Percentiles rank a stretch among this genome's conserved stretches.
These are phyloP conservation scores for Silene uniflora DNA, from an alignment of 148 eudicot genomes.

Conservation along the genomic window DNA sequence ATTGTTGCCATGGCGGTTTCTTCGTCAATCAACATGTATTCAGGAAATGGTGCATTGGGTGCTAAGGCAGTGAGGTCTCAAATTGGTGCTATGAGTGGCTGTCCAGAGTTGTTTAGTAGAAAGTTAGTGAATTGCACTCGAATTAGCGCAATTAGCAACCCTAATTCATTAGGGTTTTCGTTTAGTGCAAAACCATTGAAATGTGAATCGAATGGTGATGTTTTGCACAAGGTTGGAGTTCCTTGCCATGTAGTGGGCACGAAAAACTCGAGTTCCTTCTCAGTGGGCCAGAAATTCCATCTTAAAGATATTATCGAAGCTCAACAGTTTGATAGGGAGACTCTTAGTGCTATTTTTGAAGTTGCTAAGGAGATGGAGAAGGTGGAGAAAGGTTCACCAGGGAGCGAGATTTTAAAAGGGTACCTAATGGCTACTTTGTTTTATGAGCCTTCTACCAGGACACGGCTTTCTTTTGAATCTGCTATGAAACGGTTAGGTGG, in stretches of 20 bases:
- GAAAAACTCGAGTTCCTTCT: conserved; percentile 29
- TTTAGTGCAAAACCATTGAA: conserved; percentile 23
- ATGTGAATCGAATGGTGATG: conserved; percentile 26
- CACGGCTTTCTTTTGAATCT: conserved; percentile 96
- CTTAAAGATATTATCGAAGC: conserved; percentile 89
- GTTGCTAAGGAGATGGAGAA: conserved; percentile 90
- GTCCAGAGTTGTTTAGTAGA: conserved; percentile 13
- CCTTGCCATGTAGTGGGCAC: conserved; percentile 43
- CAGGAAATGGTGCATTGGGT: conserved; percentile 27
- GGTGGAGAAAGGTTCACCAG: conserved; percentile 66
- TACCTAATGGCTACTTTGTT: conserved; percentile 94
- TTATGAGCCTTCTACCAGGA: conserved; percentile 95
- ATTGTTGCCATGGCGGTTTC: conserved; percentile 43
- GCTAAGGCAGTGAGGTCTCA: conserved; percentile 21
- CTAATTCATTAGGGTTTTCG: conserved; percentile 19
- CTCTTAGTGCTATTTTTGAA: conserved; percentile 73
- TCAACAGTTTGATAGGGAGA: conserved; percentile 86
- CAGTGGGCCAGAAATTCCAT: conserved; percentile 58
- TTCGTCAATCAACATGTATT: conserved; percentile 35
- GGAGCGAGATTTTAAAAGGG: conserved; percentile 79
- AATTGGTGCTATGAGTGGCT: conserved; percentile 19
- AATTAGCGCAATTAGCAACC: conserved; percentile 16
- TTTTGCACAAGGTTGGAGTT: conserved; percentile 24
- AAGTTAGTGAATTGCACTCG: conserved; percentile 17
- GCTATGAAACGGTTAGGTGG: conserved; percentile 98